A percentile compares a stretch with the other conserved stretches of the same genome.
Conservation (phyloP, 768 basidiomycete species). For the Podaxis sp. region DNA sequence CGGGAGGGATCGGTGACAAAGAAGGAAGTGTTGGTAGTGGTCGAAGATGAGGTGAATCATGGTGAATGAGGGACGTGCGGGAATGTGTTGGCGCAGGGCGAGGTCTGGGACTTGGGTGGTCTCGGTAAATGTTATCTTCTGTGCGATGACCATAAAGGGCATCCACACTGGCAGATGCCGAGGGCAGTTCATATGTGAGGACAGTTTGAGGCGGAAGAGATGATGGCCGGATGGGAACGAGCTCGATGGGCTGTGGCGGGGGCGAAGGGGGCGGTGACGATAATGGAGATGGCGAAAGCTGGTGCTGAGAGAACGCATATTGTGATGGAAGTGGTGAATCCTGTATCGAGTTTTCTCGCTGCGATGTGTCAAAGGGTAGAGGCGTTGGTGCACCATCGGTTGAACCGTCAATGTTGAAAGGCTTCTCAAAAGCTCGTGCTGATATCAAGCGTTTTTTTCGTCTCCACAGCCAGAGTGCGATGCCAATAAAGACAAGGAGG, state of each 20-base stretch:
- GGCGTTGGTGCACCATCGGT: not conserved
- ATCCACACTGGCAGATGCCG: not conserved
- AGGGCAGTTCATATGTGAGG: not conserved
- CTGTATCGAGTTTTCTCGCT: not conserved
- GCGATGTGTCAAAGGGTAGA: not conserved
- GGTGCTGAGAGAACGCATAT: no score
- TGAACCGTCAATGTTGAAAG: not conserved
- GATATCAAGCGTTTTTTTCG: not conserved
- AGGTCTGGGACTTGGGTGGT: not conserved
- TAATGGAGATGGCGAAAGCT: not conserved
- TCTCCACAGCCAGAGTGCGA: not conserved
- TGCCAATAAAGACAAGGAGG: not conserved
- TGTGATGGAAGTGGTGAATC: no score
- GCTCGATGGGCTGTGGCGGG: not conserved
- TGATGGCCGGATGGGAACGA: not conserved
- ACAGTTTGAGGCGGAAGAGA: not conserved
- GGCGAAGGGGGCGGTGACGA: not conserved
- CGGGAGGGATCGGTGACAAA: not conserved
- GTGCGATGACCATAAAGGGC: not conserved
- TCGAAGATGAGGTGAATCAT: not conserved
- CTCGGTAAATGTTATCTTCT: not conserved
- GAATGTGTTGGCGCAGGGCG: not conserved
- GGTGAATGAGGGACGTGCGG: not conserved
- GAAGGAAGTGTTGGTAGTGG: not conserved
- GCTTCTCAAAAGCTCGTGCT: not conserved